Evolutionary conservation across 495 filamentous ascomycete species (phyloP).

Genomic region (Bombardia bombarda): DNA sequence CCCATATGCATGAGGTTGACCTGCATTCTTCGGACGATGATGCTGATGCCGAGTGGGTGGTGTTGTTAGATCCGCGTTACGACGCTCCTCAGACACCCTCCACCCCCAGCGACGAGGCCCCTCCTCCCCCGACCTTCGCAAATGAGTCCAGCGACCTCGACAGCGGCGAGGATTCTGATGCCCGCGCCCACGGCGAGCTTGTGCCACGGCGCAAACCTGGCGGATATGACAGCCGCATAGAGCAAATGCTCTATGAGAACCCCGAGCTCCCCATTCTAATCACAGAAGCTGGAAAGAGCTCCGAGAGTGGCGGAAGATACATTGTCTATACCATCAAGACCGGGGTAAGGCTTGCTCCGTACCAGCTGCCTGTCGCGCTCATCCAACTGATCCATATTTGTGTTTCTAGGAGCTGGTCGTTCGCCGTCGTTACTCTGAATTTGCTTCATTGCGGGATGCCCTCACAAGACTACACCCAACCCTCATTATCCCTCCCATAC

Average conservation of each 20-base stretch:
- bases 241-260: constrained; percentile 94
- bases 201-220: constrained; percentile 62
- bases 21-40: constrained; percentile 14
- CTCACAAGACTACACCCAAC: constrained; percentile 88
- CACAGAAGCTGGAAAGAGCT: constrained; percentile 88
- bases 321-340: constrained; percentile 97
- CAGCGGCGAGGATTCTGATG: constrained; percentile 46
- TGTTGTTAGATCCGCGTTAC: constrained; percentile 31
- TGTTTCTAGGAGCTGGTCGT: constrained; percentile 78
- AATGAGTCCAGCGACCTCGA: constrained; percentile 22
- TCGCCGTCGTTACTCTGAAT: constrained; percentile 91
- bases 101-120: constrained; percentile 28
- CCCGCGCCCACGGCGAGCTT: constrained; percentile 41
- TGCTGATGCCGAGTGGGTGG: constrained; percentile 37
- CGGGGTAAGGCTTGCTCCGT: constrained; percentile 77
- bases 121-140: constrained; percentile 20
- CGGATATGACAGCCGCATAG: constrained; percentile 88
- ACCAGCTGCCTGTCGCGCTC: too few species aligned
- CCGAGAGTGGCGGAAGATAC: constrained; percentile 77
- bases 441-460: constrained; percentile 83
- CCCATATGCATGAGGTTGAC: constrained; percentile 20
- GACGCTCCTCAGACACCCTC: constrained; percentile 37
- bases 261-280: constrained; percentile 84
- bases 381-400: neutral
- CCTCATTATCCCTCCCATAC: constrained; percentile 90